A percentile compares a stretch with the other conserved stretches of the same genome.
phyloP scores from a whole-genome alignment of 129 eudicot genomes.

The Flaveria robusta region DNA sequence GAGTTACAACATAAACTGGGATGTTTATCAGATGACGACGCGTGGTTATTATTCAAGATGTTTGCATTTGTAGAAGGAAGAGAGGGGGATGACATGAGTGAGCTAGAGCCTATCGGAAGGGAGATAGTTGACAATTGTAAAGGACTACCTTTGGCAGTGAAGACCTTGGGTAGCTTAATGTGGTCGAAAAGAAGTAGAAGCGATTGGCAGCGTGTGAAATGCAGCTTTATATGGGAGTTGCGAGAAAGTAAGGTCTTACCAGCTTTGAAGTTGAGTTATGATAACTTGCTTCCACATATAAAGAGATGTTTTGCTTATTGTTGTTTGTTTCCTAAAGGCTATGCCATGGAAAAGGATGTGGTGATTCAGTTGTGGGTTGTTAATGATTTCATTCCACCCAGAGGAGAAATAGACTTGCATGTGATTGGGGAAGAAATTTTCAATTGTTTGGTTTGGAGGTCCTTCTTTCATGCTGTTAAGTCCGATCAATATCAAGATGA shows the following conservation, averaged over 20 bases:
- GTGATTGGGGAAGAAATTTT: not conserved
- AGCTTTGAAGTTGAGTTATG: not conserved
- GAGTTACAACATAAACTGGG: slow-evolving; percentile 17
- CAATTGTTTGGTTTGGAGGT: slow-evolving; percentile 20
- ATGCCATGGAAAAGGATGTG: not conserved
- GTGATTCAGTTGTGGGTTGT: not conserved
- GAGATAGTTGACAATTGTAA: slow-evolving; percentile 19
- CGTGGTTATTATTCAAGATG: slow-evolving; percentile 29
- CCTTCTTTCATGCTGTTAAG: slow-evolving; percentile 32
- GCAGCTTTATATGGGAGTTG: not conserved
- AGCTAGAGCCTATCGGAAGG: slow-evolving; percentile 29
- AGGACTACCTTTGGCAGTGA: slow-evolving; percentile 12
- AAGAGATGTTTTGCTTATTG: slow-evolving; percentile 35
- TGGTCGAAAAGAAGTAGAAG: not conserved
- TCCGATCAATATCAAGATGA: no score
- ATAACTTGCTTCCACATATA: not conserved
- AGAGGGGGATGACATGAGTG: not conserved
- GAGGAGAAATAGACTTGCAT: not conserved
- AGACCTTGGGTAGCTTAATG: slow-evolving; percentile 16
- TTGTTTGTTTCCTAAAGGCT: slow-evolving; percentile 11
- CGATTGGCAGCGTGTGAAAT: slow-evolving; percentile 1
- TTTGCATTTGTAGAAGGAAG: slow-evolving; percentile 31
- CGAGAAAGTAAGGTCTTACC: not conserved
- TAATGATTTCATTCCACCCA: not conserved
- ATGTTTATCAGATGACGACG: slow-evolving; percentile 30